Percentiles rank a stretch among this genome's conserved stretches.
Evolutionary conservation across 495 filamentous ascomycete species (phyloP).

Genomic region (Clavariopsis aquatica): DNA sequence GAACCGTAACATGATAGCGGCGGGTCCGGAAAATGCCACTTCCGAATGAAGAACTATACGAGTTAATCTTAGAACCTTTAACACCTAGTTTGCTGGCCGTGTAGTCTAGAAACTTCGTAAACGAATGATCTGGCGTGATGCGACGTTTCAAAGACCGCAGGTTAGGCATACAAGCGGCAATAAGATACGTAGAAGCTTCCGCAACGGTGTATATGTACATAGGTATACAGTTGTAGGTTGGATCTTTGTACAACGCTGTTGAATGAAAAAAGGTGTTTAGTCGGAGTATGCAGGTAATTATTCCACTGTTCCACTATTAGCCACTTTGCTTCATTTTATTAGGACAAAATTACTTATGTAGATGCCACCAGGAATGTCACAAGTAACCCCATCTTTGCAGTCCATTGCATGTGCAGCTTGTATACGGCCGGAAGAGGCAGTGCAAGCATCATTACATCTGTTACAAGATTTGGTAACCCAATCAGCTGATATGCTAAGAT

Average conservation of each 20-base stretch:
- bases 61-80: no score
- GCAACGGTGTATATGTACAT: slow-evolving; percentile 44
- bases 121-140: neutral
- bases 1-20: no score
- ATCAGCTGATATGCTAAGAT: no score
- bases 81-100: no score
- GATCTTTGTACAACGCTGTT: neutral
- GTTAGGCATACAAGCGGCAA: slow-evolving; percentile 15
- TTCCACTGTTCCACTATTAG: slow-evolving; percentile 1
- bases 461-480: no score
- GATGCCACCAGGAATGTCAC: slow-evolving; percentile 23
- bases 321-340: slow-evolving; percentile 11
- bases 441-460: slow-evolving; percentile 20
- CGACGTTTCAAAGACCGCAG: slow-evolving; percentile 18
- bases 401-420: slow-evolving; percentile 10
- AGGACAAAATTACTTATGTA: neutral
- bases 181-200: slow-evolving; percentile 23
- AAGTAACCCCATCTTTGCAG: slow-evolving; percentile 13
- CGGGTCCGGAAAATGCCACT: no score
- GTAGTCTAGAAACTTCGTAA: no score
- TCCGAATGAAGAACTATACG: no score
- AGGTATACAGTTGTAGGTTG: slow-evolving; percentile 7
- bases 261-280: neutral
- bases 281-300: slow-evolving; percentile 17
- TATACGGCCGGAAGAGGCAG: slow-evolving; percentile 15